These are phyloP conservation scores for Metschnikowia lunata DNA, from an alignment of 805 yeast genomes.

Conservation along the genomic window DNA sequence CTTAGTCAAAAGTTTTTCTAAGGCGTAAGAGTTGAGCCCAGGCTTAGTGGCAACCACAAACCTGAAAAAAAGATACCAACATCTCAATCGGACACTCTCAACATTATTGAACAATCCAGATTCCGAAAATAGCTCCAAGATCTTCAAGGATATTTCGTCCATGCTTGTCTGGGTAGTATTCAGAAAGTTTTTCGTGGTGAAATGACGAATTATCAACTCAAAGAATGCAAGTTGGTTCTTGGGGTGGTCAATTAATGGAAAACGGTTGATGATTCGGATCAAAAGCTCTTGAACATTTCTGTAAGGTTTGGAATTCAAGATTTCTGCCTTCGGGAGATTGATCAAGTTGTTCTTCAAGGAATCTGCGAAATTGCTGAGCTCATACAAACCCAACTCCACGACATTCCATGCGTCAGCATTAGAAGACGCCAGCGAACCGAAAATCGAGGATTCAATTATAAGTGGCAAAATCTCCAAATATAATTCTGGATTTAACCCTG, in stretches of 20 bases:
- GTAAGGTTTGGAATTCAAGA: slow-evolving; percentile 63
- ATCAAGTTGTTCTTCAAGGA: slow-evolving; percentile 73
- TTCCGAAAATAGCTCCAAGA: slow-evolving; percentile 73
- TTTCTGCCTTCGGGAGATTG: slow-evolving; percentile 61
- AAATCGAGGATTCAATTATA: slow-evolving; percentile 43
- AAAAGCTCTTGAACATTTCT: slow-evolving; percentile 59
- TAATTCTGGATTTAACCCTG: slow-evolving; percentile 51
- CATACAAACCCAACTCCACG: slow-evolving; percentile 81
- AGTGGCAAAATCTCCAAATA: slow-evolving; percentile 56
- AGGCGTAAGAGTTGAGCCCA: slow-evolving; percentile 42
- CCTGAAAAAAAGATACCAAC: slow-evolving; percentile 88
- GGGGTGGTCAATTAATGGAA: slow-evolving; percentile 58
- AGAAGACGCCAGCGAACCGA: slow-evolving; percentile 9
- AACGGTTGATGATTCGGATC: slow-evolving; percentile 43
- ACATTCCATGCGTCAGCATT: slow-evolving; percentile 32
- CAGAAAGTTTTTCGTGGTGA: slow-evolving; percentile 45
- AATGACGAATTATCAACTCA: slow-evolving; percentile 80
- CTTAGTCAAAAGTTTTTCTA: slow-evolving; percentile 55
- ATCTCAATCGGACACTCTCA: slow-evolving; percentile 72
- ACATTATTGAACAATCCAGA: slow-evolving; percentile 75
- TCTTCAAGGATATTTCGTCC: slow-evolving; percentile 49
- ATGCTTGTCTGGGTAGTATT: slow-evolving; percentile 33
- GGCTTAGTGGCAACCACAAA: slow-evolving; percentile 77
- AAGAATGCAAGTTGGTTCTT: slow-evolving; percentile 75
- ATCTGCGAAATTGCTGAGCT: slow-evolving; percentile 75